phyloP scores from a whole-genome alignment of 768 basidiomycete genomes.

The Pleurotus salmoneostramineus region DNA sequence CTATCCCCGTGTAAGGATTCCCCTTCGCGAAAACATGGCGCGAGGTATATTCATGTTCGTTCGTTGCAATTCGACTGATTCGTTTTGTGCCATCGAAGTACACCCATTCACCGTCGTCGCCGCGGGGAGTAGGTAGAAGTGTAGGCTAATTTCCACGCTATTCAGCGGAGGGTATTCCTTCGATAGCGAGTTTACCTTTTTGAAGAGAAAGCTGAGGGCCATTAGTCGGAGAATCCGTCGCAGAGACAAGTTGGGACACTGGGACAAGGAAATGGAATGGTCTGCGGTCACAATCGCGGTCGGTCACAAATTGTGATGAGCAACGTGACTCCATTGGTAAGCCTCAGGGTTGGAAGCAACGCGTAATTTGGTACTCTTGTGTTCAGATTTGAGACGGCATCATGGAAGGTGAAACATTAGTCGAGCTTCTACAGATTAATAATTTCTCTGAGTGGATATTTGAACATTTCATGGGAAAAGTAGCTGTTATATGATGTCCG shows the following conservation, averaged over 20 bases:
- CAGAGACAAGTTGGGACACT: not conserved
- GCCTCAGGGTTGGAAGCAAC: too few relatives aligned
- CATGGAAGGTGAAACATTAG: too few relatives aligned
- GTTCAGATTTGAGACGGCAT: too few relatives aligned
- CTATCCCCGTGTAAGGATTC: not conserved
- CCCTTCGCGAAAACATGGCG: not conserved
- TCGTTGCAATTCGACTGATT: not conserved
- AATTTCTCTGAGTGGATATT: not conserved
- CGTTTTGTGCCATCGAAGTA: conserved; percentile 1
- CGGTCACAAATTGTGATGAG: too few relatives aligned
- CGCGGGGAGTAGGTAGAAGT: not conserved
- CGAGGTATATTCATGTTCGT: not conserved
- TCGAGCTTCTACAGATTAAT: not conserved
- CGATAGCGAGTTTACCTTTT: not conserved
- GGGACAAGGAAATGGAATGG: too few relatives aligned
- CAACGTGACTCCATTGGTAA: too few relatives aligned
- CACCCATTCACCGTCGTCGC: not conserved
- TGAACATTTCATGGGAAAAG: conserved; percentile 2
- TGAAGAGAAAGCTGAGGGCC: not conserved
- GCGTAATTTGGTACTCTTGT: too few relatives aligned
- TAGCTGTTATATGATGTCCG: conserved; percentile 57
- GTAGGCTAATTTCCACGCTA: not conserved
- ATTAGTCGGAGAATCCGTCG: not conserved
- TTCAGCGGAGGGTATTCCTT: not conserved
- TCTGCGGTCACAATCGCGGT: too few relatives aligned